These are phyloP conservation scores for Paecilomyces variotii DNA, from an alignment of 2,329 filamentous ascomycete species.

Conservation along the genomic window DNA sequence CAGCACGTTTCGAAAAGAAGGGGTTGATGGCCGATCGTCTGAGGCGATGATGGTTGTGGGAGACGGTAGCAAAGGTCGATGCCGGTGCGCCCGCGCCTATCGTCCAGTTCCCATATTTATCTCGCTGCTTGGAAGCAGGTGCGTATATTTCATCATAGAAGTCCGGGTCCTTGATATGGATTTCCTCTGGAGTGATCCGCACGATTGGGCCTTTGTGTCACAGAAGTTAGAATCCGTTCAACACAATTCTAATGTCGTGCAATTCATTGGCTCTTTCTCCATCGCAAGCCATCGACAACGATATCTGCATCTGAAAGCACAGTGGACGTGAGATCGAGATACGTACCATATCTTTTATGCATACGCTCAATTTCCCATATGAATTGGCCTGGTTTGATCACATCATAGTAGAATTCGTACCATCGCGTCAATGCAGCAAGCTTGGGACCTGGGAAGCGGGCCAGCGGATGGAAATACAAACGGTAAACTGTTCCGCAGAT, in stretches of 20 bases:
- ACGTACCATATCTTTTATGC: constrained; percentile 26
- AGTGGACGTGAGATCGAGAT: not conserved
- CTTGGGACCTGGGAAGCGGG: constrained; percentile 18
- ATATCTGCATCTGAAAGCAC: not conserved
- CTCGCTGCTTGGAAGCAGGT: constrained; percentile 12
- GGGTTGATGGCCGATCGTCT: constrained; percentile 15
- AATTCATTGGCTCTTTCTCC: not conserved
- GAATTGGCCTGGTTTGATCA: constrained; percentile 23
- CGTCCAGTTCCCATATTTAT: constrained; percentile 16
- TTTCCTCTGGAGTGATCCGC: constrained; percentile 25
- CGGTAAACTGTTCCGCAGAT: constrained; percentile 14
- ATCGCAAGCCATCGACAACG: not conserved
- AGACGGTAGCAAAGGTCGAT: constrained; percentile 11
- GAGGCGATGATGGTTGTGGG: constrained; percentile 15
- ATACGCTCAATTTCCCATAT: constrained; percentile 25
- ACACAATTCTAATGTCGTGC: not conserved
- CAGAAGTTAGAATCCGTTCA: not conserved
- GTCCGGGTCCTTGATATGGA: constrained; percentile 26
- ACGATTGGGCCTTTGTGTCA: constrained; percentile 21
- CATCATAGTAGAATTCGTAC: constrained; percentile 30
- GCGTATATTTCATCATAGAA: constrained; percentile 29
- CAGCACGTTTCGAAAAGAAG: constrained; percentile 24
- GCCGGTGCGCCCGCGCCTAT: constrained; percentile 6
- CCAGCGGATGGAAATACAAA: constrained; percentile 17
- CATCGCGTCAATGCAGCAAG: constrained; percentile 6